Evolutionary conservation across 371 early-diverging fungal genomes (phyloP).

Genomic region (Mortierella sp.): DNA sequence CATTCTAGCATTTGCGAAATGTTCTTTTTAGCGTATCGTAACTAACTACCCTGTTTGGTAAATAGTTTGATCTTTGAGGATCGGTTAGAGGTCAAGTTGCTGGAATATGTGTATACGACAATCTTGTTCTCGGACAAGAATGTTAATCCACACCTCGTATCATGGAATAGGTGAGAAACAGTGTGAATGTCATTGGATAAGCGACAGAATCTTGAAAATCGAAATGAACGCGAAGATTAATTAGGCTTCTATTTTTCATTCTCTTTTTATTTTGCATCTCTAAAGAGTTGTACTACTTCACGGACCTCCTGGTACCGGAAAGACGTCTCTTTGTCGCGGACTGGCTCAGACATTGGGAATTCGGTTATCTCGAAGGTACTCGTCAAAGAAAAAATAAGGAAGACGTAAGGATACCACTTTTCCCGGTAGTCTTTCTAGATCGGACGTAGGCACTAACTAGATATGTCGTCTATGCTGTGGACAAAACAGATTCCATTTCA

Average conservation of each 20-base stretch:
- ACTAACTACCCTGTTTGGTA: not conserved
- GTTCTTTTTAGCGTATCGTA: not conserved
- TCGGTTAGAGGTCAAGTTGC: constrained; percentile 59
- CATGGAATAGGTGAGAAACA: constrained; percentile 60
- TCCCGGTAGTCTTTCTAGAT: not conserved
- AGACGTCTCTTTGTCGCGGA: constrained; percentile 76
- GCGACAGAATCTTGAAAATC: constrained; percentile 8
- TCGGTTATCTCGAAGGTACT: constrained; percentile 62
- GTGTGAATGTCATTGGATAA: constrained; percentile 43
- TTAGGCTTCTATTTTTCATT: not conserved
- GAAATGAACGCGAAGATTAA: not conserved
- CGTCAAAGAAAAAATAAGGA: not conserved
- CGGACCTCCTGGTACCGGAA: constrained; percentile 83
- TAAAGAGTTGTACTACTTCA: constrained; percentile 70
- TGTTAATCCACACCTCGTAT: constrained; percentile 68
- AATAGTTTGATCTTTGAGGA: constrained; percentile 69
- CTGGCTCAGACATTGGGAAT: constrained; percentile 78
- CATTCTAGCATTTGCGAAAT: too few species aligned
- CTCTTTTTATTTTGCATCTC: not conserved
- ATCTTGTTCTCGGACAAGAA: constrained; percentile 68
- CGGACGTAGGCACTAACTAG: not conserved
- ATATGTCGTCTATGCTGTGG: not conserved
- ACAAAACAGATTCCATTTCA: constrained; percentile 54
- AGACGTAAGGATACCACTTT: not conserved
- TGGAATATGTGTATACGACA: constrained; percentile 69